Base-by-base conservation (phyloP, 2,329 filamentous ascomycete species). In the Fusarium equiseti region DNA sequence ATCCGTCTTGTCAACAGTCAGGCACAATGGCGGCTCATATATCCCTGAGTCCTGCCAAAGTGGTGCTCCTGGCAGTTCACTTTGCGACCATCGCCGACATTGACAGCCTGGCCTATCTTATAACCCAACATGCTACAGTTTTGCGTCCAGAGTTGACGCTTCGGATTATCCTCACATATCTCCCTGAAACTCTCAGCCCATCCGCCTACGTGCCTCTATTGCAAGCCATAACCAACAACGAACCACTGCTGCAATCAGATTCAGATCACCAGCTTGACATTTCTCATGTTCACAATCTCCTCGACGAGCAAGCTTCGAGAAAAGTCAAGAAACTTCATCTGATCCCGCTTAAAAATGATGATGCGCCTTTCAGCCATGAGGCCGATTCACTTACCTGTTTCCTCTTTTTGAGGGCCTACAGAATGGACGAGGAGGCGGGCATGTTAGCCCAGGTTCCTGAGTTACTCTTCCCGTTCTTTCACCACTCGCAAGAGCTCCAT, bases 401-500 rank as follows among this genome's bases (percentile, higher is more conserved):
- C 76, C 79, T 95, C 8, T 84, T 93, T 51, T 87, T 89, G 68
- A 87, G 92, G 62, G 86, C 91, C 8, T 87, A 91, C 74, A 86
- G 86, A 40, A 89, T 95, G 67, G 92, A 95, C 75, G 82, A 88
- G 55, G 88, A 92, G 77, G 90, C 91, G 2, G 92, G 92, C n/a
- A 81, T 94, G 65, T 82, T 95, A 22, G 83, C 85, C n/a, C 86
- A 92, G 70, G 78, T 94, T 2, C 89, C 90, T 1, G 83, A 85
- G n/a, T 83, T 95, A 31, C 81, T 94, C 20, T 82, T 85, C 24
- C 92, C 92, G 0, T 95, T 94, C 76, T 82, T 94, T 18, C 81
- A 87, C 51, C 84, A 87, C 62, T 87, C 87, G 40, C 83, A 88
- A 11, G 87, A 84, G 60, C 82, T 95, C 40, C 86, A 88, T 52